These are phyloP conservation scores for barrel medic (Medicago truncatula) DNA, from an alignment of 306 rosid species.

Conservation along the genomic window MtrunA17r5.0-ANR NC_053045.1:3163501-3164000, in stretches of 20 bases:
- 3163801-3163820: slow-evolving; percentile 81
- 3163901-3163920: slow-evolving; percentile 99
- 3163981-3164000: slow-evolving; percentile 85
- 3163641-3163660: slow-evolving; percentile 9
- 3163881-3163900: slow-evolving; percentile 84
- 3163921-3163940: slow-evolving; percentile 97
- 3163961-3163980: slow-evolving; percentile 94
- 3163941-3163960: slow-evolving; percentile 92
- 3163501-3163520: slow-evolving; percentile 14
- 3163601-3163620: slow-evolving; percentile 83
- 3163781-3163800: slow-evolving; percentile 93
- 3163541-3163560: slow-evolving; percentile 76
- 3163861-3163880: slow-evolving; percentile 98
- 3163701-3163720: slow-evolving; percentile 26
- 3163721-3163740: slow-evolving; percentile 92
- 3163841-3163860: slow-evolving; percentile 98
- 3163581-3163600: slow-evolving; percentile 84
- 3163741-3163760: slow-evolving; percentile 93
- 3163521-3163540: slow-evolving; percentile 69
- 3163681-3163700: not conserved
- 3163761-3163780: slow-evolving; percentile 94
- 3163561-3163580: slow-evolving; percentile 89
- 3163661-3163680: not conserved
- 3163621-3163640: slow-evolving; percentile 67
- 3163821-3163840: slow-evolving; percentile 96